Evolutionary conservation across 2,329 filamentous ascomycete genomes (phyloP).

Genomic region (Arthrobotrys iridis): DNA sequence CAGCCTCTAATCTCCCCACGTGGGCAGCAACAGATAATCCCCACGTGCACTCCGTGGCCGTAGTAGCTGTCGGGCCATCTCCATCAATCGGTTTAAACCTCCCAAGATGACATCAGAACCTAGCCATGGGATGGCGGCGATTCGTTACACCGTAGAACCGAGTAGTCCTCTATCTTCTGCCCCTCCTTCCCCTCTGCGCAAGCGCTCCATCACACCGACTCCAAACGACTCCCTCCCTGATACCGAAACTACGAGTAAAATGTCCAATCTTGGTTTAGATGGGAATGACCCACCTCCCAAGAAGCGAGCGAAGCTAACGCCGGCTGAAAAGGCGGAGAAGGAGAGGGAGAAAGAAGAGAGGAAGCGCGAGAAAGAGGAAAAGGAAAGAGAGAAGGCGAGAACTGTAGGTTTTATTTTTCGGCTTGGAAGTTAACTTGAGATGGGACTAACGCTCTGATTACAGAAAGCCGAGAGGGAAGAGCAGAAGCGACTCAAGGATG

Average conservation of each 20-base stretch:
- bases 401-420: slow-evolving; percentile 55
- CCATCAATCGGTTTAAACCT: background rate
- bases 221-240: slow-evolving; percentile 19
- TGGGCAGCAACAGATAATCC: slow-evolving; percentile 7
- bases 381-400: slow-evolving; percentile 64
- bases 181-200: slow-evolving; percentile 28
- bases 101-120: slow-evolving; percentile 10
- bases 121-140: background rate
- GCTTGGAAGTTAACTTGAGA: background rate
- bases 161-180: slow-evolving; percentile 41
- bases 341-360: slow-evolving; percentile 65
- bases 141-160: slow-evolving; percentile 24
- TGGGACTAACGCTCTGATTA: slow-evolving; percentile 9
- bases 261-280: slow-evolving; percentile 41
- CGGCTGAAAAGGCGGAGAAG: slow-evolving; percentile 59
- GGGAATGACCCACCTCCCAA: slow-evolving; percentile 35
- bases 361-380: slow-evolving; percentile 63
- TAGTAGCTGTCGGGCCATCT: background rate
- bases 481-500: slow-evolving; percentile 61
- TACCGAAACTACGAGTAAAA: slow-evolving; percentile 37
- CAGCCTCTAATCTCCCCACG: slow-evolving; percentile 22
- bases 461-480: slow-evolving; percentile 60
- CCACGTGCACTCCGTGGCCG: slow-evolving; percentile 2
- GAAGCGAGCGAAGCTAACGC: slow-evolving; percentile 35
- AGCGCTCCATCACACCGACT: slow-evolving; percentile 12